These are phyloP conservation scores for Spiraea crenata DNA, from an alignment of 331 rosid genomes.

Conservation along the genomic window DNA sequence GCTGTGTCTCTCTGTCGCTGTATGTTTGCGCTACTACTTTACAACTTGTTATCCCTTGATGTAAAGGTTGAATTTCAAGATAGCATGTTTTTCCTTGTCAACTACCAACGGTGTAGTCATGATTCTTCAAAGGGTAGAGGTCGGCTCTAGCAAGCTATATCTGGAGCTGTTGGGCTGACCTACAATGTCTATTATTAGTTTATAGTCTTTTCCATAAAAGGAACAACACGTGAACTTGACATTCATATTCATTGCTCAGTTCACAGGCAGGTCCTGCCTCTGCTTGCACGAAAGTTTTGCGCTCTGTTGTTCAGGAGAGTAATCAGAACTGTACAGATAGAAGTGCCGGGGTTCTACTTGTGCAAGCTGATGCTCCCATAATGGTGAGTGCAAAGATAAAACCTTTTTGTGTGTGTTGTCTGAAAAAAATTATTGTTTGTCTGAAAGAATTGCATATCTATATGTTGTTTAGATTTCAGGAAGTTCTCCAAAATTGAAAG, in stretches of 20 bases:
- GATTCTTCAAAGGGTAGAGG: background rate
- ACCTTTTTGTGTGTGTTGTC: conserved; percentile 15
- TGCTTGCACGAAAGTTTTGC: conserved; percentile 72
- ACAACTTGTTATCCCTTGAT: background rate
- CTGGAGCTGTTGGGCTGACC: background rate
- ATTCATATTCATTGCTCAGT: conserved; percentile 34
- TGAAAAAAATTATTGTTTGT: background rate
- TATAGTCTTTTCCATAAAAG: background rate
- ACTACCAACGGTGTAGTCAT: background rate
- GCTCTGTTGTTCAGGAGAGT: conserved; percentile 60
- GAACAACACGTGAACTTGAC: conserved; percentile 15
- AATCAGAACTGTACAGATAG: conserved; percentile 43
- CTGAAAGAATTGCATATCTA: conserved; percentile 17
- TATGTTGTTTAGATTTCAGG: conserved; percentile 55
- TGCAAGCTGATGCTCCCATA: conserved; percentile 70
- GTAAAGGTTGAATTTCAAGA: background rate
- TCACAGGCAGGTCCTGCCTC: conserved; percentile 92
- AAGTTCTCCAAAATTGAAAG: conserved; percentile 58
- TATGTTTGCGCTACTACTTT: conserved; percentile 38
- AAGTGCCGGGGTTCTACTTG: conserved; percentile 81
- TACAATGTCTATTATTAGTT: background rate
- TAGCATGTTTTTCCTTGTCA: background rate
- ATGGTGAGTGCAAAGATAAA: conserved; percentile 45
- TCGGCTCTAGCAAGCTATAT: background rate
- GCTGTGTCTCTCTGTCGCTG: conserved; percentile 80